phyloP scores from a whole-genome alignment of 1,139 yeast species.

The Saccharomyces hybrid region DNA sequence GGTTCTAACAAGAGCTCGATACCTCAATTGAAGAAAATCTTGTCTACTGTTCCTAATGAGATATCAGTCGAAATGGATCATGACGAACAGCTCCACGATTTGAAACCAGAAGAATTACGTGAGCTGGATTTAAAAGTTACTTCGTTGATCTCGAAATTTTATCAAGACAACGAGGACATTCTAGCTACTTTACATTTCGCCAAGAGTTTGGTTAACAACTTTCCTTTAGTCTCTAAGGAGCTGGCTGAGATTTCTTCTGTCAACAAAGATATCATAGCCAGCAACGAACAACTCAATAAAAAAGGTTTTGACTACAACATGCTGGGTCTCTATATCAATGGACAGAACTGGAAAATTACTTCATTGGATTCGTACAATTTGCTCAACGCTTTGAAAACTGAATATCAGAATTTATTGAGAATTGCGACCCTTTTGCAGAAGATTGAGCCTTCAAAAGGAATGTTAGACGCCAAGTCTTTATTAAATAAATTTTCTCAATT shows the following conservation, averaged over 20 bases:
- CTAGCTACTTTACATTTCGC: constrained; percentile 34
- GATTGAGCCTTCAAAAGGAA: neutral
- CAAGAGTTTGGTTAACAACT: constrained; percentile 37
- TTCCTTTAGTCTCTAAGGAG: constrained; percentile 42
- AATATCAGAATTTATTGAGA: constrained; percentile 11
- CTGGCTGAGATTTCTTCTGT: constrained; percentile 14
- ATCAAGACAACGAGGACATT: constrained; percentile 20
- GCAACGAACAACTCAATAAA: constrained; percentile 12
- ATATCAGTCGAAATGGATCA: constrained; percentile 9
- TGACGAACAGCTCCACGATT: constrained; percentile 31
- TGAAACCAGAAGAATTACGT: constrained; percentile 33
- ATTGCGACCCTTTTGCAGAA: constrained; percentile 1
- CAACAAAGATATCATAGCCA: constrained; percentile 7
- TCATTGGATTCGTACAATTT: constrained; percentile 18
- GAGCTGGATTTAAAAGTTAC: constrained; percentile 43
- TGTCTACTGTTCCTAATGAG: neutral
- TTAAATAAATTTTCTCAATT: constrained; percentile 16
- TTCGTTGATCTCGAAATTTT: constrained; percentile 36
- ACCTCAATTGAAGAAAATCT: neutral
- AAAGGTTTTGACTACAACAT: constrained; percentile 26
- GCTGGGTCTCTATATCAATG: constrained; percentile 55
- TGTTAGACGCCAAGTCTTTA: constrained; percentile 10
- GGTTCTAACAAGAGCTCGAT: neutral
- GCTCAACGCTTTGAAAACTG: constrained; percentile 16
- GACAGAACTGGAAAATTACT: constrained; percentile 38